Base-by-base conservation (phyloP, 2,329 filamentous ascomycete species). In the Aspergillus neoniger region DNA sequence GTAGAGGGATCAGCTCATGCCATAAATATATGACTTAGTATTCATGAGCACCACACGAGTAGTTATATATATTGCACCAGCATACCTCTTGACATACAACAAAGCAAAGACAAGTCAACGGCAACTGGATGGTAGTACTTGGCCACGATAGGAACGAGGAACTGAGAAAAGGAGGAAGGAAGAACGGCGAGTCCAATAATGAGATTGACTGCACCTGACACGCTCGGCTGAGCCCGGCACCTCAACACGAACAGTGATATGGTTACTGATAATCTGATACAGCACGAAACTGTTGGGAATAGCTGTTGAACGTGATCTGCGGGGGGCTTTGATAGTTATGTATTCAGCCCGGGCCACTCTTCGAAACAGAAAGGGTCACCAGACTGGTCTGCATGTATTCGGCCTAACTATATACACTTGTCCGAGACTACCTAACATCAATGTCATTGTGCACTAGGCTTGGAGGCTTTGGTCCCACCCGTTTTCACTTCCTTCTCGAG, bases 401-500 rank as follows among this genome's bases (percentile, higher is more conserved):
- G 47, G 47, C n/a, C 19, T 50, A 50, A 50, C n/a, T 50, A 50
- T 50, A 50, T 50, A 50, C 47, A 50, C n/a, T 50, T 12, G 23
- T 19, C 47, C 7, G 15, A 30, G 17, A 50, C 47, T 30, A 50
- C 25, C 47, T 10, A 28, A 12, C 23, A 50, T 17, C 28, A 17
- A 6, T n/a, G 25, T 50, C 47, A 50, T 30, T 15, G n/a, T 15
- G 47, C 23, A 5, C 30, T 17, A 28, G 28, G 17, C n/a, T 50
- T 32, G 23, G n/a, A 17, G 7, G 23, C 23, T n/a, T 50, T 50
- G 4, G 47, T 30, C 25, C 47, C 47, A 17, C 63, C 65, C 2
- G 39, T 63, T 56, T 69, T 72, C 12, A 79, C 76, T 61, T 78
- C 76, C 60, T 68, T 66, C 63, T 76, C 76, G 15, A 79, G 68